These are phyloP conservation scores for Ephemerocybe angulata DNA, from an alignment of 768 basidiomycete genomes.

Conservation along the genomic window DNA sequence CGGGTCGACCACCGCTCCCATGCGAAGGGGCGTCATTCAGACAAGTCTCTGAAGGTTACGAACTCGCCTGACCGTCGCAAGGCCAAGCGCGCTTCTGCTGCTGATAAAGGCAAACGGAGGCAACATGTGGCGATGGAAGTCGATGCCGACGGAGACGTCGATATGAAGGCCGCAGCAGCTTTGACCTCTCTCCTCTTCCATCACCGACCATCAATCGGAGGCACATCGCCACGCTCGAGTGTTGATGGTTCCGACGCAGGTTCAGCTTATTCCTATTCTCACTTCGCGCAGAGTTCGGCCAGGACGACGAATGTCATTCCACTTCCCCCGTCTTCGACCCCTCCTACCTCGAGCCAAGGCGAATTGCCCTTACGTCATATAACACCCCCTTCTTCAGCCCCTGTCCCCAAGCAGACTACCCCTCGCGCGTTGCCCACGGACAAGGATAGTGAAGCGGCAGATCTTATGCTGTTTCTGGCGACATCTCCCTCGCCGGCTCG, in stretches of 20 bases:
- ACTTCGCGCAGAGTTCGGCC: conserved; percentile 66
- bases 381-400: conserved; percentile 32
- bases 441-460: conserved; percentile 76
- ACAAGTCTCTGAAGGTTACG: conserved; percentile 28
- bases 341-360: conserved; percentile 29
- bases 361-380: conserved; percentile 32
- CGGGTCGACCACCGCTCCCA: conserved; percentile 49
- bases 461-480: conserved; percentile 79
- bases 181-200: conserved; percentile 69
- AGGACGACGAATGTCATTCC: conserved; percentile 43
- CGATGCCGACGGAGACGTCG: conserved; percentile 56
- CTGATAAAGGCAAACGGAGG: conserved; percentile 50
- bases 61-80: conserved; percentile 41
- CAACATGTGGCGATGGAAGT: conserved; percentile 28
- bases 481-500: conserved; percentile 82
- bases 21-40: conserved; percentile 34
- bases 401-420: conserved; percentile 32
- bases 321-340: conserved; percentile 38
- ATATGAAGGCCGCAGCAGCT: conserved; percentile 82
- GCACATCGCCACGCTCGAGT: conserved; percentile 70
- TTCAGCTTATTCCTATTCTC: conserved; percentile 58
- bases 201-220: conserved; percentile 55
- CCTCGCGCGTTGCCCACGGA: conserved; percentile 51
- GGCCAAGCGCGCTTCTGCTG: conserved; percentile 31
- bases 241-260: conserved; percentile 66